Percentiles rank a stretch among this genome's conserved stretches.
These are phyloP conservation scores for Candida sanyaensis DNA, from an alignment of 1,139 yeast species.

Conservation along the genomic window DNA sequence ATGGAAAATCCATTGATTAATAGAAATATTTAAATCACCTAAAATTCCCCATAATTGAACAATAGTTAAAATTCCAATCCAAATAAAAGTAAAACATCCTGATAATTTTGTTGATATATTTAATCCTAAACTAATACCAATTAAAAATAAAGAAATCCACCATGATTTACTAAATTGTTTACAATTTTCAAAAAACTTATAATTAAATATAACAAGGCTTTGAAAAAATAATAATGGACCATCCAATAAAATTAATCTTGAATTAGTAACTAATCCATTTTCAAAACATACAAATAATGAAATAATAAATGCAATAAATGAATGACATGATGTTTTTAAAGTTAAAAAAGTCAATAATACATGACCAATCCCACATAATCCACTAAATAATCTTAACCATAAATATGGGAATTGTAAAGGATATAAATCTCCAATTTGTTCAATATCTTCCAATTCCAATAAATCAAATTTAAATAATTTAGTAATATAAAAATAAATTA, in stretches of 20 bases:
- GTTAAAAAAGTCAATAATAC: conserved; percentile 50
- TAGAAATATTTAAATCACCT: conserved; percentile 55
- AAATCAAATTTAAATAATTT: conserved; percentile 37
- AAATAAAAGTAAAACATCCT: conserved; percentile 54
- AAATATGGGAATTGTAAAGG: conserved; percentile 33
- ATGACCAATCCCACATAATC: conserved; percentile 43
- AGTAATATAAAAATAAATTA: conserved; percentile 49
- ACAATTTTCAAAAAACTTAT: conserved; percentile 36
- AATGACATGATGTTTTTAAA: conserved; percentile 49
- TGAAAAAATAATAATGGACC: conserved; percentile 51
- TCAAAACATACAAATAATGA: conserved; percentile 53
- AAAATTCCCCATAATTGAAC: conserved; percentile 55
- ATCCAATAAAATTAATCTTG: conserved; percentile 53
- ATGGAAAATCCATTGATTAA: conserved; percentile 31
- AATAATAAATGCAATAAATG: conserved; percentile 35
- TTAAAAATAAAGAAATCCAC: conserved; percentile 39
- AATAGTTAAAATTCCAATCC: conserved; percentile 47
- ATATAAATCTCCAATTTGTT: conserved; percentile 35
- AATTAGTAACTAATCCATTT: conserved; percentile 52
- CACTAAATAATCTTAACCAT: conserved; percentile 35
- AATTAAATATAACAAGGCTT: conserved; percentile 40
- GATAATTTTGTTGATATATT: conserved; percentile 52
- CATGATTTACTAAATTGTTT: conserved; percentile 44
- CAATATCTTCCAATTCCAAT: conserved; percentile 32
- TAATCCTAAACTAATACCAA: conserved; percentile 57